Conservation (phyloP, 345 rosid species). For the Sisymbrium irio region DNA sequence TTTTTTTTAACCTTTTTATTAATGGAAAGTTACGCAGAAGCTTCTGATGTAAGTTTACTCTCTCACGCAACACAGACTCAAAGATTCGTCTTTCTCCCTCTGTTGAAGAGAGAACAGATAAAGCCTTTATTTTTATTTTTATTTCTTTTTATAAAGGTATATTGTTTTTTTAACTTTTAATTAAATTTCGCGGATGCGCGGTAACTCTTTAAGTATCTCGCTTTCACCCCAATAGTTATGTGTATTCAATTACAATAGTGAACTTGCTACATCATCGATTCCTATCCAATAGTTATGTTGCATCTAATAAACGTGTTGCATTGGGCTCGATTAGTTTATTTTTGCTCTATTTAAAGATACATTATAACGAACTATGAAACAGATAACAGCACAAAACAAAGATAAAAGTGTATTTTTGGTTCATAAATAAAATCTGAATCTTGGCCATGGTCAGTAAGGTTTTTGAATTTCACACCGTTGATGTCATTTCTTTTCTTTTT, state of each 20-base stretch:
- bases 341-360: background rate
- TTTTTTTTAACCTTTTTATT: background rate
- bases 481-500: background rate
- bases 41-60: slow-evolving; percentile 47
- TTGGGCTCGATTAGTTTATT: background rate
- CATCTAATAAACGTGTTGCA: background rate
- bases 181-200: background rate
- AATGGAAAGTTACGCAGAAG: slow-evolving; percentile 37
- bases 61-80: slow-evolving; percentile 38
- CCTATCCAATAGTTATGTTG: background rate
- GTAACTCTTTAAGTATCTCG: background rate
- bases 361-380: background rate
- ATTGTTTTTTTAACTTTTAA: background rate
- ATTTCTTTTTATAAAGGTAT: background rate
- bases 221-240: slow-evolving; percentile 21
- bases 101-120: slow-evolving; percentile 22
- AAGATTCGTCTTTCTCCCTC: slow-evolving; percentile 30
- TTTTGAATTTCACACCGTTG: background rate
- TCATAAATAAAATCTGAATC: background rate
- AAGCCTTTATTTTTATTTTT: slow-evolving; percentile 4
- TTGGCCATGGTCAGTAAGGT: background rate
- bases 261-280: background rate
- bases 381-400: background rate
- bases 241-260: background rate
- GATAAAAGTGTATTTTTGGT: background rate